Evolutionary conservation across 2,329 filamentous ascomycete species (phyloP), one percentile per base, ranked within the genome.

Genomic region (Zymoseptoria pseudotritici): DNA sequence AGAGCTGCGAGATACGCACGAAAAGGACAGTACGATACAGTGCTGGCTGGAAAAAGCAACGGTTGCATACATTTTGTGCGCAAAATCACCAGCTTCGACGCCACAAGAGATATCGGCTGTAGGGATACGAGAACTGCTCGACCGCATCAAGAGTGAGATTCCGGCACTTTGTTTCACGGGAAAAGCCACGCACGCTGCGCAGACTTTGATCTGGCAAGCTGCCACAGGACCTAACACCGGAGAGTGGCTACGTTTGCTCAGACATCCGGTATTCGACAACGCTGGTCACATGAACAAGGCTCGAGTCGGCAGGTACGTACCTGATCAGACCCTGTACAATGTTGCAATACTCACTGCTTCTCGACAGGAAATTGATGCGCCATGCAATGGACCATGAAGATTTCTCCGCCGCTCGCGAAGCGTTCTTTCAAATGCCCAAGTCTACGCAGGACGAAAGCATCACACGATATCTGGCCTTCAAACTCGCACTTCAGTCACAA

Each of bases 121-220:
- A 19, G 67, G 70, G 11, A 67, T 83, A 5, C 65, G 74, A 17
- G 68, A 72, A 64, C 76, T 77, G 1, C 73, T 84, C 50, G 76
- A 81, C 53, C 72, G 59, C 36, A 70, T 89, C 0, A 46, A 46
- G 13, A 69, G 78, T 1, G 73, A 77, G 1, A 76, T 75, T 19
- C 73, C 81, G 3, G 72, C 75, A 4, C 73, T 74, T 1, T 71
- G 80, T 0, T 71, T 95, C 4, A 78, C 82, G 21, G 73, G 82
- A 4, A 80, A 83, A 63, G 85, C 85, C 5, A 84, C 88, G 11
- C 83, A 85, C 63, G 86, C 87, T 36, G 82, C 83, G 6, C 87
- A 90, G 66, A 88, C 84, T 36, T 73, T 96, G 3, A 75, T 96
- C 3, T 97, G 91, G 91, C 94, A 91, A 73, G 52, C 22, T 29